Base-by-base conservation (phyloP, 805 yeast genomes). In the Brettanomyces custersianus region DNA sequence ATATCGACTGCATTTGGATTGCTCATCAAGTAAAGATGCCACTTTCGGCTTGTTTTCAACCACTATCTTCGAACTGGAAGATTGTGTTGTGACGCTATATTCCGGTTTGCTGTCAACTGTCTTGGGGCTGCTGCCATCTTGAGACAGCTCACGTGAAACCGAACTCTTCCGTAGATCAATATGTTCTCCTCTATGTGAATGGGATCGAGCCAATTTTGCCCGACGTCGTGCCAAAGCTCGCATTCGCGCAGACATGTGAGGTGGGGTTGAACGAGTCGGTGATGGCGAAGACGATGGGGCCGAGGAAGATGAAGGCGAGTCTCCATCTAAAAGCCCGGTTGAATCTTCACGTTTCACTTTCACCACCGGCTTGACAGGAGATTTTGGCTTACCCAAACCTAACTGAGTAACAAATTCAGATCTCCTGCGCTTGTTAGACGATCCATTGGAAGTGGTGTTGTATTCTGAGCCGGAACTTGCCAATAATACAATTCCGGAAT, bases 141-240 rank as follows among this genome's bases (percentile, higher is more conserved):
- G 52, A 3, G 66, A 70, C 33, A 74, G 56, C 22, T 33, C 29
- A 7, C 21, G 30, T 5, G 35, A 33, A 5, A 81, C 68, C 0
- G 86, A 75, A 46, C 83, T 74, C 51, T 79, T 83, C 2, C 87
- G 75, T 8, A 82, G 59, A 53, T 82, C 90, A 1, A 81, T 75
- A 0, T 81, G 72, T 29, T 58, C 52, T 4, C 56, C 53, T 47
- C 67, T 72, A 17, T 57, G 57, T 5, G 68, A 58, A 7, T 63
- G 62, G 8, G 70, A 57, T 46, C 72, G 76, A 1, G 84, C 82
- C 35, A 74, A 77, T 53, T 82, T 85, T 4, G 94, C 92, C 52
- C 80, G 78, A 50, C 97, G 72, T 49, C 82, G 81, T n/a, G 95
- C 95, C 84, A 90, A 76, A 2, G 96, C 97, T 42, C 85, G 73